A percentile compares a stretch with the other conserved stretches of the same genome.
Conservation (phyloP, 805 yeast genomes). For the Candida andamanensis region DNA sequence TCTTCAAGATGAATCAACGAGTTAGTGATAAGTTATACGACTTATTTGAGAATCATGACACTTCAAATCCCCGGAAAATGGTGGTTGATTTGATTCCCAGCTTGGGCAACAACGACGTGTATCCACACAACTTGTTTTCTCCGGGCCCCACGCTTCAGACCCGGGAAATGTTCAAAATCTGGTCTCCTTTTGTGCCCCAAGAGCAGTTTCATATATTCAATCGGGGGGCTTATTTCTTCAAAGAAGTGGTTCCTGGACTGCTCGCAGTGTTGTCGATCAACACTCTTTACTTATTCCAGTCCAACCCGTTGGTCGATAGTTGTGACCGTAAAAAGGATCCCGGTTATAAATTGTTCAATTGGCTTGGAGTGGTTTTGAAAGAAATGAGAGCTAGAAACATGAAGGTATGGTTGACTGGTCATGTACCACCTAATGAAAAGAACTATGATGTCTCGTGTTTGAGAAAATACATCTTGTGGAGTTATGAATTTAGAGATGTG, state of each 20-base stretch:
- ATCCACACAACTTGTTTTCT: conserved; percentile 80
- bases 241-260: conserved; percentile 74
- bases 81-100: conserved; percentile 56
- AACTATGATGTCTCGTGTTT: conserved; percentile 71
- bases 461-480: conserved; percentile 74
- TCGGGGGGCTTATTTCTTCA: conserved; percentile 68
- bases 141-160: conserved; percentile 90
- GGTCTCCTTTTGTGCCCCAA: conserved; percentile 72
- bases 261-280: conserved; percentile 77
- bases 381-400: conserved; percentile 68
- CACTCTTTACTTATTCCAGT: conserved; percentile 67
- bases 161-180: conserved; percentile 65
- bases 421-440: conserved; percentile 81
- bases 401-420: conserved; percentile 87
- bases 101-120: conserved; percentile 83
- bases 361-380: conserved; percentile 72
- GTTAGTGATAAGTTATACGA: conserved; percentile 50
- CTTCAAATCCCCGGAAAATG: conserved; percentile 40
- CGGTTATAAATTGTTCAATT: conserved; percentile 68
- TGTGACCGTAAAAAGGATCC: conserved; percentile 73
- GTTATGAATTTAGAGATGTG: conserved; percentile 76
- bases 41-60: conserved; percentile 47
- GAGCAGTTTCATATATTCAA: conserved; percentile 72
- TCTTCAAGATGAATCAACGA: conserved; percentile 61
- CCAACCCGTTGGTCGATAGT: conserved; percentile 78